A percentile compares a stretch with the other conserved stretches of the same genome.
Evolutionary conservation across 2,329 filamentous ascomycete genomes (phyloP).

Genomic region (Epichloe amarillans): DNA sequence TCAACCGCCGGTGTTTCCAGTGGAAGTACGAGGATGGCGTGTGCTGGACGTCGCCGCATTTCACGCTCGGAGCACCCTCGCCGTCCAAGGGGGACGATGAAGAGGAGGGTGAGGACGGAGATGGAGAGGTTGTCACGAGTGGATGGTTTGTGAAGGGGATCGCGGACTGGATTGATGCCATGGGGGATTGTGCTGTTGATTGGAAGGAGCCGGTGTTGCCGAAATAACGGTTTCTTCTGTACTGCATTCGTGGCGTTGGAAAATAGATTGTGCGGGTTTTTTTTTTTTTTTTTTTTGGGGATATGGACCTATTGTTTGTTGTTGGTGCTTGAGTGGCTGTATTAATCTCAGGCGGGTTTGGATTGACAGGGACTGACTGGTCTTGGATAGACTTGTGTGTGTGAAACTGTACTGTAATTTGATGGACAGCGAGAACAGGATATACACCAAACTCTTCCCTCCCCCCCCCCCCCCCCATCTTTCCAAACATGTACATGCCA

Average conservation of each 20-base stretch:
- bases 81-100: conserved; percentile 1
- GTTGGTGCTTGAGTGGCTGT: too few species aligned
- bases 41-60: conserved; percentile 30
- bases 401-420: too few species aligned
- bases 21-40: conserved; percentile 31
- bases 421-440: too few species aligned
- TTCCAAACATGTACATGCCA: too few species aligned
- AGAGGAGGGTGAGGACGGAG: conserved; percentile 8
- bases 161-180: conserved; percentile 31
- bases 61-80: conserved; percentile 29
- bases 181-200: conserved; percentile 27
- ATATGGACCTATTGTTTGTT: too few species aligned
- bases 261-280: too few species aligned
- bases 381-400: too few species aligned
- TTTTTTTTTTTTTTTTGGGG: too few species aligned
- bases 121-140: conserved; percentile 20
- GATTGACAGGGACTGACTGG: too few species aligned
- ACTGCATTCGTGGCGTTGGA: neutral
- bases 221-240: neutral
- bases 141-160: conserved; percentile 35
- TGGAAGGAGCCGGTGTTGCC: conserved; percentile 21
- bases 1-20: conserved; percentile 30
- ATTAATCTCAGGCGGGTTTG: too few species aligned
- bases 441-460: too few species aligned
- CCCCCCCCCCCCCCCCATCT: too few species aligned